These are phyloP conservation scores for Astrothelium subdiscretum DNA, from an alignment of 495 filamentous ascomycete species.

Conservation along the genomic window DNA sequence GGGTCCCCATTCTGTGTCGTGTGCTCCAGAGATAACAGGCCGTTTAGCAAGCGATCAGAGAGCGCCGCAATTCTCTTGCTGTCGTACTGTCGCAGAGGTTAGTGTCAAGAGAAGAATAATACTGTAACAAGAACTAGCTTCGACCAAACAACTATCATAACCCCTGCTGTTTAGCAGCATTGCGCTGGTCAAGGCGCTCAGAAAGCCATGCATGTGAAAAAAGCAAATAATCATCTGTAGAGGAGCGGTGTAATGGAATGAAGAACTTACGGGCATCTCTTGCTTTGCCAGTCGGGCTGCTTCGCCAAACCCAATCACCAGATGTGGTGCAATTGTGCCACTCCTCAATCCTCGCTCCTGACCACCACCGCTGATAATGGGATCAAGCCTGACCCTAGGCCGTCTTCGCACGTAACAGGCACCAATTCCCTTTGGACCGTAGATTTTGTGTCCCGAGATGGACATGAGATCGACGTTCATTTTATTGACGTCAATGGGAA, in stretches of 20 bases:
- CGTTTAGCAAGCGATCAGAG: conserved; percentile 70
- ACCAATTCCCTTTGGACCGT: conserved; percentile 93
- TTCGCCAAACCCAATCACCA: conserved; percentile 89
- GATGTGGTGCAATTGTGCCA: conserved; percentile 80
- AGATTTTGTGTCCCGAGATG: conserved; percentile 98
- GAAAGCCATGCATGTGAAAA: conserved; percentile 53
- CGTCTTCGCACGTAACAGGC: conserved; percentile 90
- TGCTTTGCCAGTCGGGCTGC: conserved; percentile 83
- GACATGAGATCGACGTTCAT: conserved; percentile 98
- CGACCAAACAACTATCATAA: conserved; percentile 32
- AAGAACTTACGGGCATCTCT: conserved; percentile 67
- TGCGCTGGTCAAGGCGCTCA: conserved; percentile 34
- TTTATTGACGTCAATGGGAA: conserved; percentile 89
- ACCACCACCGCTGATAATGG: conserved; percentile 90
- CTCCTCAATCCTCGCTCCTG: conserved; percentile 91
- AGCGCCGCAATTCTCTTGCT: conserved; percentile 67
- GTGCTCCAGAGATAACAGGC: conserved; percentile 80
- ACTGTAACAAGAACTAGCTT: neutral
- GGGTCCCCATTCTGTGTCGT: conserved; percentile 83
- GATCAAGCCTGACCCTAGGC: conserved; percentile 86
- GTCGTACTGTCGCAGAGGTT: conserved; percentile 59
- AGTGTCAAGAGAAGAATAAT: neutral
- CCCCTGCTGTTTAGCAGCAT: conserved; percentile 44
- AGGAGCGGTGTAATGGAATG: conserved; percentile 6
- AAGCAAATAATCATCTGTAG: conserved; percentile 52